Base-by-base conservation (phyloP, 306 rosid genomes). In the Citrullus amarus region DNA sequence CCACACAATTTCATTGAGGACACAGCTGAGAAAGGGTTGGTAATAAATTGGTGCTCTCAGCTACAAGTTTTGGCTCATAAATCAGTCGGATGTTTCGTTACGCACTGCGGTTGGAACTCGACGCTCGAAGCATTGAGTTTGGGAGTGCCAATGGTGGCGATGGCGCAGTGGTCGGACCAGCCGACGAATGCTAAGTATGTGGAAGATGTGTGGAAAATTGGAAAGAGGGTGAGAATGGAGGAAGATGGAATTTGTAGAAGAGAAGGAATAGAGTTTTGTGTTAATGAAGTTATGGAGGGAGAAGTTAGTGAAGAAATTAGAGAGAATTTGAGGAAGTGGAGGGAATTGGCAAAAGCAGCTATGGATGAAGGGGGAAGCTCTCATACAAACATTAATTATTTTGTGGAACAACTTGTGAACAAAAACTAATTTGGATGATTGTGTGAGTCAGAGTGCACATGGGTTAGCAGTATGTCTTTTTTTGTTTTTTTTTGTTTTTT, bases 91-190 rank as follows among this genome's bases (percentile, higher is more conserved):
- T 84, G 84, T 65, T 84, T 84, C 28, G 30, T 84, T 8, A 81
- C 78, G 1, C 87, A 84, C n/a, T 81, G 87, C 1, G 82, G 87
- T n/a, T 84, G 87, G 87, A 84, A 81, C 78, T 84, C 87, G 0
- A 78, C 81, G 1, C 66, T 81, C 1, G 87, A 84, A 55, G 84
- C 80, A 0, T 7, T 84, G 80, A 65, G 87, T 32, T 81, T 61
- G 57, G 85, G 84, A 20, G 82, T 75, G 10, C 84, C 85, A 1
- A 57, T 84, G 87, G 82, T 81, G 75, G 68, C 70, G 9, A 68
- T 81, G 76, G 78, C 85, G 0, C 85, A 73, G 54, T 73, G 82
- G 82, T 63, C 80, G 12, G 82, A 84, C 67, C 87, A 84, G 34
- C 30, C 77, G 32, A 81, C 83, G 20, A 84, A 81, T 1, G 82